Evolutionary conservation across 306 rosid species (phyloP), one percentile per base, ranked within the genome.

Genomic region (Senna tora): DNA sequence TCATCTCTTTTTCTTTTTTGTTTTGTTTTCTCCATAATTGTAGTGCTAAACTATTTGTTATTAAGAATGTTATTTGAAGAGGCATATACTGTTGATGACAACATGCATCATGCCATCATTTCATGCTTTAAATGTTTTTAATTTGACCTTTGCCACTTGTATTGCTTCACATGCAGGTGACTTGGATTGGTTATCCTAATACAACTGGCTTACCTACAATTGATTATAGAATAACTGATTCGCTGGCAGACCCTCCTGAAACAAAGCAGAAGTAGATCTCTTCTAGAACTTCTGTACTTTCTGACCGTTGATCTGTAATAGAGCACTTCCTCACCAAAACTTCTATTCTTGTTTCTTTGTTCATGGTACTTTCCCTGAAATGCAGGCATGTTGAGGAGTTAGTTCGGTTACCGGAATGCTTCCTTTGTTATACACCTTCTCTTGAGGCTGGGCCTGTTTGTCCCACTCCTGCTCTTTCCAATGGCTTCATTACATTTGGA

Each of bases 141-240:
- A 57, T 71, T 56, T 76, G 32, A 55, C 64, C 33, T 79, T 2
- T 78, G 53, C 28, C 20, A 45, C 66, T 54, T 25, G 46, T 54
- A 12, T 74, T 87, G 56, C 74, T 72, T 76, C 74, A 69, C 73
- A 11, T 74, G 61, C 78, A 94, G 99, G 99, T 89, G 60, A 91
- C 97, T 74, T 94, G 99, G 99, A 94, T 94, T 77, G 99, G 99
- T 59, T 94, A 94, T 77, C 99, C 99, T 36, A 94, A 94, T 82
- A 94, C 99, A 58, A 94, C 99, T 57, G 99, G 99, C 63, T 89
- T 94, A 86, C 97, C 97, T 58, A 68, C 97, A 16, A 86, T 94
- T 82, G 99, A 94, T 78, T 94, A 94, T 66, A 92, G 99, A 82
- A 87, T 94, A 68, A 85, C 95, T 45, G 99, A 94, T 89, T 86